Base-by-base conservation (phyloP, 306 rosid species). In the Quercus variabilis region DNA sequence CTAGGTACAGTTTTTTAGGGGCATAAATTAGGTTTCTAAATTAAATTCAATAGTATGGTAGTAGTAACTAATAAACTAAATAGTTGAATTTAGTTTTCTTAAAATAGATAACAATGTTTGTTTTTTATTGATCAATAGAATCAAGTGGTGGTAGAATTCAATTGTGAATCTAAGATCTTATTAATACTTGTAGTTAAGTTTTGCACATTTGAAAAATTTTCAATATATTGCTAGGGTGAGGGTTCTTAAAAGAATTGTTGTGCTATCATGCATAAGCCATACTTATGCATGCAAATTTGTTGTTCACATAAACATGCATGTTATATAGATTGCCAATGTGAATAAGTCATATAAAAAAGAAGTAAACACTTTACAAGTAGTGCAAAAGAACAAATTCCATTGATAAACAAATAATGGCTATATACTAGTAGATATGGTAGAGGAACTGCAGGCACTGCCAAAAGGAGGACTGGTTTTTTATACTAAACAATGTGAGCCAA, bases 401-500 rank as follows among this genome's bases (percentile, higher is more conserved):
- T 55, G 55, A 76, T 54, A 23, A 21, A 65, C 73, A 84, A 31
- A 65, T 72, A 65, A 80, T 76, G 65, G 43, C 54, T 5, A 77
- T 76, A 10, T 26, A 62, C 3, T 8, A 35, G 52, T 35, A 33
- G 72, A 35, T 19, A 18, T 68, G 46, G 72, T 35, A 31, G 55
- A 57, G 64, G 64, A 76, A 71, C 64, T 63, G 75, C 75, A 71
- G 83, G 83, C 73, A 73, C 65, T 18, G 62, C 73, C 73, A 55
- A 80, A 80, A 80, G 84, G 74, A 84, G 71, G 79, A 55, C 30
- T 2, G 18, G 67, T 54, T 74, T 21, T 67, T 14, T 21, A 52
- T 25, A 30, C 12, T 52, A 74, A 65, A 55, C 17, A 55, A 23
- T 71, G 21, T 14, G 77, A 63, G 81, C 55, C 49, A 43, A 77